Evolutionary conservation across 1,139 yeast genomes (phyloP).

Genomic region (Magnusiomyces magnusii): DNA sequence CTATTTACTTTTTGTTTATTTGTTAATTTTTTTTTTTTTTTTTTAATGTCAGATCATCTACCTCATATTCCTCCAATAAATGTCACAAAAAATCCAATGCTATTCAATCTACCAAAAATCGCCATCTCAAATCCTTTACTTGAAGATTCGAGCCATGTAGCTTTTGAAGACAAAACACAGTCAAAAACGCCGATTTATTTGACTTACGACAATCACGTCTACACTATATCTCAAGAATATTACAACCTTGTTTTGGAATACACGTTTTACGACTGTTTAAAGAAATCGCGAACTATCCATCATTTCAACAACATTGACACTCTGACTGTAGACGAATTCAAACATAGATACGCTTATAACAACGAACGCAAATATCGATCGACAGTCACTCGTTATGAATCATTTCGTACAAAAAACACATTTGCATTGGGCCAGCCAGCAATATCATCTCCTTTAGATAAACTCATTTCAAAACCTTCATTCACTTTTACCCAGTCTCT

Average conservation of each 20-base stretch:
- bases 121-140: background rate
- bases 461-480: constrained; percentile 1
- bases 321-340: constrained; percentile 1
- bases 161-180: background rate
- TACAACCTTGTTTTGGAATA: constrained; percentile 3
- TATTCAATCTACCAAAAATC: background rate
- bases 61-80: background rate
- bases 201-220: background rate
- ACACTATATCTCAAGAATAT: background rate
- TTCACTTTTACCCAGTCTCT: constrained; percentile 3
- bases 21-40: background rate
- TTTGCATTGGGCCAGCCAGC: constrained; percentile 1
- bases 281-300: background rate
- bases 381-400: background rate
- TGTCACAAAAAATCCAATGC: background rate
- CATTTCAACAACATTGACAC: background rate
- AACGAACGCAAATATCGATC: constrained; percentile 1
- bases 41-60: background rate
- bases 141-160: background rate
- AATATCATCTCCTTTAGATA: constrained; percentile 2
- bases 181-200: background rate
- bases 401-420: background rate
- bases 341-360: background rate
- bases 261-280: background rate
- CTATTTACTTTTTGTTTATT: no score